These are phyloP conservation scores for Aureoboletus auriporus DNA, from an alignment of 768 basidiomycete species.

Conservation along the genomic window DNA sequence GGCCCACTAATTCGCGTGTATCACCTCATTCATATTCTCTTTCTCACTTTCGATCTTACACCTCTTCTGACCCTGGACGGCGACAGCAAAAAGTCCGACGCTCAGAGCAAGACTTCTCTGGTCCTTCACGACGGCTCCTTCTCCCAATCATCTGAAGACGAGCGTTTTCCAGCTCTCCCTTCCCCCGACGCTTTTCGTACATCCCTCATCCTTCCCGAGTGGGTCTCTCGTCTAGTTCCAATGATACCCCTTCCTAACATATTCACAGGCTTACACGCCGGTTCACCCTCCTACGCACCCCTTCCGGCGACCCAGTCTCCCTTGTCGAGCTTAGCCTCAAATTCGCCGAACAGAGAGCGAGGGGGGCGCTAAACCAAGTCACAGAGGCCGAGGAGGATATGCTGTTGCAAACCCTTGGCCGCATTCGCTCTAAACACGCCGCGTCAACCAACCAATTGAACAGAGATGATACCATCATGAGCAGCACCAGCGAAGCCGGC, in stretches of 20 bases:
- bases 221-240: slow-evolving; percentile 30
- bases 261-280: slow-evolving; percentile 68
- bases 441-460: slow-evolving; percentile 15
- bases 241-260: slow-evolving; percentile 9
- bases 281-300: slow-evolving; percentile 72
- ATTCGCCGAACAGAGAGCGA: slow-evolving; percentile 73
- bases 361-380: slow-evolving; percentile 63
- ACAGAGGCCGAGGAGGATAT: slow-evolving; percentile 84
- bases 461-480: slow-evolving; percentile 15
- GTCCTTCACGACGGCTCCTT: slow-evolving; percentile 31
- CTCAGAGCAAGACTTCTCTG: slow-evolving; percentile 42
- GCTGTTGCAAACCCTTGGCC: slow-evolving; percentile 69
- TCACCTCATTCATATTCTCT: slow-evolving; percentile 22
- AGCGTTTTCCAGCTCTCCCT: slow-evolving; percentile 54
- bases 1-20: slow-evolving; percentile 34
- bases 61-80: slow-evolving; percentile 20
- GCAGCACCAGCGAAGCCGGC: slow-evolving; percentile 13
- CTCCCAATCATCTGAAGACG: slow-evolving; percentile 33
- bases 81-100: slow-evolving; percentile 74
- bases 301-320: slow-evolving; percentile 61
- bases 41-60: slow-evolving; percentile 19
- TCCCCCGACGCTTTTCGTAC: slow-evolving; percentile 78
- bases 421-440: slow-evolving; percentile 39
- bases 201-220: slow-evolving; percentile 84
- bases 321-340: slow-evolving; percentile 61